Percentiles rank a stretch among this genome's conserved stretches.
These are phyloP conservation scores for Trichoderma asperelloides DNA, from an alignment of 495 filamentous ascomycete species.

Conservation along the genomic window DNA sequence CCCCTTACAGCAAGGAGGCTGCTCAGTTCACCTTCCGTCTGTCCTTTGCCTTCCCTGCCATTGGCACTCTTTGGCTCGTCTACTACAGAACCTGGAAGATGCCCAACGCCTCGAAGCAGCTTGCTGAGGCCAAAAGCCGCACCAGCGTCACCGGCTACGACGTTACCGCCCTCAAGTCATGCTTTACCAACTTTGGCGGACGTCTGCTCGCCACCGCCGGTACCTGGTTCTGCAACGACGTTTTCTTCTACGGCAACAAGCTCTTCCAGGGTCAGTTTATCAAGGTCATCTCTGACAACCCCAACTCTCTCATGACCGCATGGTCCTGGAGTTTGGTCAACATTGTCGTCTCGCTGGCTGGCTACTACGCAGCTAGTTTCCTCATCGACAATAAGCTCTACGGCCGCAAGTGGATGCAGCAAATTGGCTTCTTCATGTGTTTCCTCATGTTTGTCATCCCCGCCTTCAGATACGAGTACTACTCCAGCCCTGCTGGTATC, in stretches of 20 bases:
- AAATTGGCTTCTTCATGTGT: slow-evolving; percentile 74
- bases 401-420: slow-evolving; percentile 87
- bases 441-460: slow-evolving; percentile 85
- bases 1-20: slow-evolving; percentile 60
- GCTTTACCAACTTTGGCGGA: slow-evolving; percentile 69
- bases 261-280: slow-evolving; percentile 88
- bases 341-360: slow-evolving; percentile 67
- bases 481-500: slow-evolving; percentile 53
- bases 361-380: slow-evolving; percentile 74
- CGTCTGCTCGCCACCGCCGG: slow-evolving; percentile 78
- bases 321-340: slow-evolving; percentile 92
- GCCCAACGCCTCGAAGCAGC: slow-evolving; percentile 61
- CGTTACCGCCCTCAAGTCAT: slow-evolving; percentile 62
- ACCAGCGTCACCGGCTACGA: slow-evolving; percentile 80
- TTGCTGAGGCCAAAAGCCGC: slow-evolving; percentile 73
- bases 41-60: slow-evolving; percentile 74
- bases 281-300: slow-evolving; percentile 51
- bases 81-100: slow-evolving; percentile 90
- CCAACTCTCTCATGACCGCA: slow-evolving; percentile 58
- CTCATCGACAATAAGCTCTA: slow-evolving; percentile 87
- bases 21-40: slow-evolving; percentile 81
- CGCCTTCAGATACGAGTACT: slow-evolving; percentile 76
- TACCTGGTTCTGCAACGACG: slow-evolving; percentile 83
- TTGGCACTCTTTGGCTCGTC: slow-evolving; percentile 83
- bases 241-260: slow-evolving; percentile 98